These are phyloP conservation scores for Stephania yunnanensis DNA, from an alignment of 164 flowering plant species.

Conservation along the genomic window DNA sequence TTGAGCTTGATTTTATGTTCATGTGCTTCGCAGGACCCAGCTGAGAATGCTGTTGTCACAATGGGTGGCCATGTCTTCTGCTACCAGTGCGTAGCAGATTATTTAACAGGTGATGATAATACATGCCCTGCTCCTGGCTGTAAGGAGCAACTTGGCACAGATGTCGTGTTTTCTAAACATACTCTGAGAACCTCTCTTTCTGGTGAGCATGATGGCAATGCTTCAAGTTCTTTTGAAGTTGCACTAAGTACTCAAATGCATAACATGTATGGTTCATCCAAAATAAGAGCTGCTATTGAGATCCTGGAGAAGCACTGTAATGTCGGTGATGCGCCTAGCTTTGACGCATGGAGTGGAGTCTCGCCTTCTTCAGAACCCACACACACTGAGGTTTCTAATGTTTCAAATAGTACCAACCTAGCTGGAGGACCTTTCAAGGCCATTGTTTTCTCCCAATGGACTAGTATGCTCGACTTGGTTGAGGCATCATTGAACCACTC, in stretches of 20 bases:
- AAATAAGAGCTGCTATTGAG: constrained; percentile 67
- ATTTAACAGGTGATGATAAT: constrained; percentile 76
- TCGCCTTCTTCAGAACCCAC: constrained; percentile 16
- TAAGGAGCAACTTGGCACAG: constrained; percentile 61
- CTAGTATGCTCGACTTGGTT: constrained; percentile 80
- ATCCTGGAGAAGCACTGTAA: constrained; percentile 46
- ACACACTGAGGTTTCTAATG: constrained; percentile 7
- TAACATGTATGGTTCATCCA: constrained; percentile 51
- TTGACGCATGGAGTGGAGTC: constrained; percentile 20
- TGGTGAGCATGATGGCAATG: constrained; percentile 27
- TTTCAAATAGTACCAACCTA: constrained; percentile 14
- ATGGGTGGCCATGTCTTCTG: constrained; percentile 92
- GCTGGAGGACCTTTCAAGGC: constrained; percentile 48
- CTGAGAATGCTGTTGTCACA: constrained; percentile 91
- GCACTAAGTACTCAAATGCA: constrained; percentile 33
- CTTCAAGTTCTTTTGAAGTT: constrained; percentile 23
- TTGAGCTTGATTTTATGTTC: background rate
- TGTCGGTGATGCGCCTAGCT: constrained; percentile 13
- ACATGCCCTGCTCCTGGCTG: constrained; percentile 63
- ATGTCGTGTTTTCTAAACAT: constrained; percentile 60
- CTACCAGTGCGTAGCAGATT: constrained; percentile 82
- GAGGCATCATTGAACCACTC: constrained; percentile 52
- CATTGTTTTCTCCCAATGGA: constrained; percentile 96
- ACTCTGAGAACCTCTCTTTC: constrained; percentile 50
- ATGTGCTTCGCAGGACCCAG: constrained; percentile 64